Evolutionary conservation across 768 basidiomycete genomes (phyloP), one percentile per base, ranked within the genome.

Genomic region (Xanthoconium stramineum): DNA sequence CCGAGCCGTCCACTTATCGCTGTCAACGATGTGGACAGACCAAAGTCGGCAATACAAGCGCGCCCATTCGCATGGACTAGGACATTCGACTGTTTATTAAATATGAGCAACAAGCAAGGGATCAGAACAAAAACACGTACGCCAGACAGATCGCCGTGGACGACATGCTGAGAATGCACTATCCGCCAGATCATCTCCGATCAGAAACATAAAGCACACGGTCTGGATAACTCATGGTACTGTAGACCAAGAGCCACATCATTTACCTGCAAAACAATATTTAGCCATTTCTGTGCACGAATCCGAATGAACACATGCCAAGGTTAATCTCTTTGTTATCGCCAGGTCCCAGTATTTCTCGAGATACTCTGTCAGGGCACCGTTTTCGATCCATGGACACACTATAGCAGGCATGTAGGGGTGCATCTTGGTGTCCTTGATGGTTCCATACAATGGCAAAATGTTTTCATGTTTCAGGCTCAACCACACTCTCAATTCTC

Each of bases 1-100:
- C 24, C 24, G 24, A 24, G 24, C 4, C 48, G 35, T 51, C 50
- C 37, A 19, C 20, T 13, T 11, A 45, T 12, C 12, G 15, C 17
- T 12, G 24, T 37, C 37, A 55, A 19, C 8, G 44, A 3, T 10
- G 19, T 60, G 24, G 50, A 51, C 47, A 60, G n/a, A 13, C 57
- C 57, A 42, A 60, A 59, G n/a, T 51, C 57, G 7, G 24, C 42
- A 15, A 59, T 53, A 15, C 32, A 59, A 33, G 56, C 39, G 1
- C 51, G 28, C 8, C 43, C 35, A 17, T 50, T 20, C 1, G 19
- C 47, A 29, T 24, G 4, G 6, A 58, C 43, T 6, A 58, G 19
- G 2, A 52, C 51, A 17, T 58, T 59, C 3, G 37, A 38, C 52
- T 53, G 37, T 32, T 6, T 30, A 17, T 2, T 20, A 20, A 12